These are phyloP conservation scores for Fusarium mexicanum DNA, from an alignment of 2,329 filamentous ascomycete genomes.

Conservation along the genomic window DNA sequence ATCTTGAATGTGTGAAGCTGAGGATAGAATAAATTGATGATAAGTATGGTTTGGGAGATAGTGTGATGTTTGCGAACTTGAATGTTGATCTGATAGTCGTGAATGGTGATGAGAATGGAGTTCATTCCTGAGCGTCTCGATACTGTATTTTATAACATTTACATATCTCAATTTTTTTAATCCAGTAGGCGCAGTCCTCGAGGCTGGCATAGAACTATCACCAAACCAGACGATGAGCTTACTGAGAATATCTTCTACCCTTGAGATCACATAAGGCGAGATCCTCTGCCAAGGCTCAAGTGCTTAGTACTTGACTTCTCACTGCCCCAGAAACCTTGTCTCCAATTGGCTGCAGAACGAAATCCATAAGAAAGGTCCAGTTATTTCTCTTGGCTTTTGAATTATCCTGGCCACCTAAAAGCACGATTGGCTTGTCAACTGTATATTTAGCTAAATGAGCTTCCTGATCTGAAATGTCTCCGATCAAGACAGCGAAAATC, in stretches of 20 bases:
- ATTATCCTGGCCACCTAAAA: neutral
- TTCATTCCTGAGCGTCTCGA: rapidly evolving
- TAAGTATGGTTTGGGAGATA: rapidly evolving
- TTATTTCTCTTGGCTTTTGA: neutral
- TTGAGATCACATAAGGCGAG: neutral
- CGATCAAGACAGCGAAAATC: neutral
- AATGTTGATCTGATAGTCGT: neutral
- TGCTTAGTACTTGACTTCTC: neutral
- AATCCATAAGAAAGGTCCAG: neutral
- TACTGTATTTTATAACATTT: neutral
- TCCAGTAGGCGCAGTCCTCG: rapidly evolving
- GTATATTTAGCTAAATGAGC: neutral
- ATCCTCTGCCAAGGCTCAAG: neutral
- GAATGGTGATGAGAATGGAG: neutral
- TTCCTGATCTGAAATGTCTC: neutral
- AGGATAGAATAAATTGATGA: neutral
- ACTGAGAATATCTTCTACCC: neutral
- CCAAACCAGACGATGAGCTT: neutral
- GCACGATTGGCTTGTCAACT: neutral
- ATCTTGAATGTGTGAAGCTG: neutral
- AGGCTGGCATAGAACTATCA: neutral
- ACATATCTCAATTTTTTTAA: rapidly evolving
- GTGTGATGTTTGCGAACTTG: rapidly evolving
- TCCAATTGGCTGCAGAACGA: neutral
- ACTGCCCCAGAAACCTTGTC: neutral